These are phyloP conservation scores for Moniliophthora roreri DNA, from an alignment of 1,284 basidiomycete genomes.

Conservation along the genomic window DNA sequence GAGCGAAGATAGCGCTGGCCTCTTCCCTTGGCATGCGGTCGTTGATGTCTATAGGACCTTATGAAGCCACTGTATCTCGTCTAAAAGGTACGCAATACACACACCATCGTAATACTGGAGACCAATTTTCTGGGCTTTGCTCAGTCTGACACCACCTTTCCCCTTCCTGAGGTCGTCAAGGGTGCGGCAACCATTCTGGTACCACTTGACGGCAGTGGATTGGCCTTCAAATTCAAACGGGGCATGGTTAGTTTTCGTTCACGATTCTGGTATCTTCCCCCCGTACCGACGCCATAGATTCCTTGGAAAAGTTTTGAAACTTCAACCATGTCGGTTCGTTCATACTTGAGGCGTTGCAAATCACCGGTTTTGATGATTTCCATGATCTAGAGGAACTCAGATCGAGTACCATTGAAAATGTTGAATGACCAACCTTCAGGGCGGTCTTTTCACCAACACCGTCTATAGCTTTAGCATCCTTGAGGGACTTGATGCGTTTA, in stretches of 20 bases:
- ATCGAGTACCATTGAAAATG: background rate
- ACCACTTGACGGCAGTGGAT: conserved; percentile 69
- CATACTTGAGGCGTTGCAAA: conserved; percentile 59
- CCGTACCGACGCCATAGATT: conserved; percentile 83
- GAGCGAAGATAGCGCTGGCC: conserved; percentile 69
- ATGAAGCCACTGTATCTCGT: background rate
- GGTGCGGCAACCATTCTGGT: conserved; percentile 71
- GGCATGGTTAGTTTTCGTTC: no score
- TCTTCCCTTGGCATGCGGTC: conserved; percentile 84
- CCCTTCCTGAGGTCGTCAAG: conserved; percentile 69
- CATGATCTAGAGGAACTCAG: conserved; percentile 52
- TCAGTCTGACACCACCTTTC: conserved; percentile 64
- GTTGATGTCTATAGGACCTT: conserved; percentile 57
- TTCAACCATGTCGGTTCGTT: conserved; percentile 59
- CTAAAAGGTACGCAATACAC: conserved; percentile 9
- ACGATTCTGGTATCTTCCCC: no score
- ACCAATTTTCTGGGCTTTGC: conserved; percentile 70
- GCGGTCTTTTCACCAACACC: conserved; percentile 79
- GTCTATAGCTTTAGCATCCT: conserved; percentile 62
- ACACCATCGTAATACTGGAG: conserved; percentile 76
- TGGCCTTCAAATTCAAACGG: background rate
- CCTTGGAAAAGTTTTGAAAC: conserved; percentile 63
- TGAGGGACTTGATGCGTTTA: conserved; percentile 58
- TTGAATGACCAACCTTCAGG: conserved; percentile 51
- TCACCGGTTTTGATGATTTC: conserved; percentile 75